These are phyloP conservation scores for Penicillium sp. DNA, from an alignment of 2,329 filamentous ascomycete genomes.

Conservation along the genomic window DNA sequence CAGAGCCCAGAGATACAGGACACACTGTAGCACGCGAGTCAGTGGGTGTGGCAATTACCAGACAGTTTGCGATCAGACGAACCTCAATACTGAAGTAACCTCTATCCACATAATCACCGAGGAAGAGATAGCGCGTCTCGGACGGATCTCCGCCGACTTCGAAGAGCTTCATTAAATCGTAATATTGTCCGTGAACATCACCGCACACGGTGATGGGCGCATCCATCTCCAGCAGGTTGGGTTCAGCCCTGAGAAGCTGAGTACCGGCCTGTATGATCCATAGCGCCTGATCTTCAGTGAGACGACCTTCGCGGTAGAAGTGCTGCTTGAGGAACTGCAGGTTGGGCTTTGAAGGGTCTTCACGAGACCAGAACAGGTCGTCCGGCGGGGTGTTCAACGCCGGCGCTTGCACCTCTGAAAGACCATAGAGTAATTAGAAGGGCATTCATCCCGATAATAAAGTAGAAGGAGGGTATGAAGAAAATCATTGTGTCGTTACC, in stretches of 20 bases:
- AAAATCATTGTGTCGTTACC: slow-evolving; percentile 48
- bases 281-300: slow-evolving; percentile 94
- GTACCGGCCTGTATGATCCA: slow-evolving; percentile 87
- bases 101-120: slow-evolving; percentile 95
- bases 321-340: slow-evolving; percentile 94
- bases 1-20: slow-evolving; percentile 91
- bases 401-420: slow-evolving; percentile 93
- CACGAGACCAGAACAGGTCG: slow-evolving; percentile 86
- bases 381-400: slow-evolving; percentile 86
- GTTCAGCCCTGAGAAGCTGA: slow-evolving; percentile 77
- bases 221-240: slow-evolving; percentile 97
- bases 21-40: slow-evolving; percentile 57
- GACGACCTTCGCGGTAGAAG: slow-evolving; percentile 90
- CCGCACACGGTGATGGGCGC: slow-evolving; percentile 97
- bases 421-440: too few species aligned
- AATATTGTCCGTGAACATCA: slow-evolving; percentile 97
- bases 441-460: too few species aligned
- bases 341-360: slow-evolving; percentile 78
- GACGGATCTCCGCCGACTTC: slow-evolving; percentile 94
- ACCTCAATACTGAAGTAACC: slow-evolving; percentile 98
- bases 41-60: too few species aligned
- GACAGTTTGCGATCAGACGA: too few species aligned
- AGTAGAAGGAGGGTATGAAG: too few species aligned
- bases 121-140: slow-evolving; percentile 91
- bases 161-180: slow-evolving; percentile 98